These are phyloP conservation scores for Samsoniella hepiali DNA, from an alignment of 2,329 filamentous ascomycete genomes.

Conservation along the genomic window DNA sequence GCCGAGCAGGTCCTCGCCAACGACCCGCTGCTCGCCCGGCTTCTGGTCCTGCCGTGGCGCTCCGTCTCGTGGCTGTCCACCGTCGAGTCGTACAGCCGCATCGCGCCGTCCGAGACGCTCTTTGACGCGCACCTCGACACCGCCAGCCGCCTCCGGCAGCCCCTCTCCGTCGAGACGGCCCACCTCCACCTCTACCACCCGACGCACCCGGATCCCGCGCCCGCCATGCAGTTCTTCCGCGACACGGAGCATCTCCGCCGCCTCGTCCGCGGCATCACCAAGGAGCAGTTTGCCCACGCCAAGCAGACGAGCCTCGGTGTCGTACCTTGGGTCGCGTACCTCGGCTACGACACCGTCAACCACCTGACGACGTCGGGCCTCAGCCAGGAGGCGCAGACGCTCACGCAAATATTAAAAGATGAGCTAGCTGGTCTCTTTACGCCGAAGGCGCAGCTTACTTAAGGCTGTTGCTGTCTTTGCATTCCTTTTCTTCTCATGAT, in stretches of 20 bases:
- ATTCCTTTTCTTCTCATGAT: constrained; percentile 5
- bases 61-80: constrained; percentile 51
- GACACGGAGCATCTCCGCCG: constrained; percentile 31
- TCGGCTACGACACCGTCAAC: constrained; percentile 47
- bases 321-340: constrained; percentile 36
- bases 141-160: constrained; percentile 37
- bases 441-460: constrained; percentile 22
- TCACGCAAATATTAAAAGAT: constrained; percentile 37
- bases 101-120: constrained; percentile 43
- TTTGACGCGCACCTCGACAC: constrained; percentile 53
- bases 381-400: constrained; percentile 39
- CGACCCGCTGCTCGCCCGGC: constrained; percentile 33
- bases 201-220: constrained; percentile 43
- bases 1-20: constrained; percentile 42
- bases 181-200: constrained; percentile 57
- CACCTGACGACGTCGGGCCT: constrained; percentile 41
- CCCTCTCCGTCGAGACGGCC: constrained; percentile 45
- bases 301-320: constrained; percentile 32
- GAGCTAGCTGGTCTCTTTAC: constrained; percentile 33
- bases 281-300: constrained; percentile 17
- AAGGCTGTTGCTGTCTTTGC: neutral
- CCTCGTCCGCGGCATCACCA: constrained; percentile 22
- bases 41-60: constrained; percentile 44
- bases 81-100: constrained; percentile 44
- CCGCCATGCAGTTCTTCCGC: constrained; percentile 46